Evolutionary conservation across 2,329 filamentous ascomycete species (phyloP).

Genomic region (Aspergillus candidus): DNA sequence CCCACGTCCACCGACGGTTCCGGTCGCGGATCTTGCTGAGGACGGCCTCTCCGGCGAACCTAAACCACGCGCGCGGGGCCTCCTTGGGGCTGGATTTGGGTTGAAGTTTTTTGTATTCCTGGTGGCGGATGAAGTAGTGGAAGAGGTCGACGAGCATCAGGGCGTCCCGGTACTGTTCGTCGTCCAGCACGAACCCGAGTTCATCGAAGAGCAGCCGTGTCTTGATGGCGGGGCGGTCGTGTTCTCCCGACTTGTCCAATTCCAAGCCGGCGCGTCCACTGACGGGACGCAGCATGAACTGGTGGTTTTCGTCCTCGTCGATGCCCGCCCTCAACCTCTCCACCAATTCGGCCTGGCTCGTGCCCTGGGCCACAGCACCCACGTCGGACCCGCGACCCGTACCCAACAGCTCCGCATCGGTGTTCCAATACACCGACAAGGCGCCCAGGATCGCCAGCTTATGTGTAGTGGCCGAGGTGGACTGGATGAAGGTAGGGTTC

Average conservation of each 20-base stretch:
- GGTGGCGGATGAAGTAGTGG: slow-evolving; percentile 95
- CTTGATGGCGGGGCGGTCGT: slow-evolving; percentile 77
- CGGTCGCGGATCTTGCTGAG: slow-evolving; percentile 90
- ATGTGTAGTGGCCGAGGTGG: slow-evolving; percentile 74
- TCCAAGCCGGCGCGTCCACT: slow-evolving; percentile 92
- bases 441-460: slow-evolving; percentile 89
- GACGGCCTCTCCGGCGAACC: slow-evolving; percentile 83
- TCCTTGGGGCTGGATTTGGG: slow-evolving; percentile 81
- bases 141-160: slow-evolving; percentile 98
- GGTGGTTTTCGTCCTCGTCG: slow-evolving; percentile 67
- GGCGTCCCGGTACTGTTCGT: slow-evolving; percentile 93
- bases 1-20: slow-evolving; percentile 93
- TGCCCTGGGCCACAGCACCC: slow-evolving; percentile 51
- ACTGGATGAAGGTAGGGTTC: slow-evolving; percentile 93
- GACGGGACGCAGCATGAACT: slow-evolving; percentile 94
- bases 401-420: slow-evolving; percentile 77
- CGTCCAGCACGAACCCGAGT: slow-evolving; percentile 94
- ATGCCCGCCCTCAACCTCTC: slow-evolving; percentile 73
- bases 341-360: slow-evolving; percentile 69
- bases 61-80: slow-evolving; percentile 85
- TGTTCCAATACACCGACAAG: slow-evolving; percentile 96
- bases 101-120: slow-evolving; percentile 91
- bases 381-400: slow-evolving; percentile 67
- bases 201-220: slow-evolving; percentile 91
- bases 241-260: slow-evolving; percentile 83